Conservation (phyloP, 164 flowering plant genomes). For the Aristolochia fimbriata region DNA sequence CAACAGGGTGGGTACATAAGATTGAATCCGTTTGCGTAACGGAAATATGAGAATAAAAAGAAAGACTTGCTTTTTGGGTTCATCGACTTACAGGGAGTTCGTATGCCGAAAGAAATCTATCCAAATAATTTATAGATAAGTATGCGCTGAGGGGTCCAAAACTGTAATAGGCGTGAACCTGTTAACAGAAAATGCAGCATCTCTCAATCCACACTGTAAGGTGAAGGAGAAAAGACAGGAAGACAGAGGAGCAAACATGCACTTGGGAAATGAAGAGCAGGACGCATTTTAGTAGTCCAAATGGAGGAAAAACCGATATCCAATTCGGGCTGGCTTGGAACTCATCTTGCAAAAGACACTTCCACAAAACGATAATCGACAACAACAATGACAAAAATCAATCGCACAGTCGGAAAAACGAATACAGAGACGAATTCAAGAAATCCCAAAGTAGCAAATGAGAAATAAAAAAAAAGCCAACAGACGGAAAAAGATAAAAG, state of each 20-base stretch:
- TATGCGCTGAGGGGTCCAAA: slow-evolving; percentile 72
- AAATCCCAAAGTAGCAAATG: neutral
- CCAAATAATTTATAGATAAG: slow-evolving; percentile 70
- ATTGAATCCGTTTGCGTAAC: neutral
- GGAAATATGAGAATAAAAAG: neutral
- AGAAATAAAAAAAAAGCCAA: neutral
- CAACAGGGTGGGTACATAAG: neutral
- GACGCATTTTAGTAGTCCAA: neutral
- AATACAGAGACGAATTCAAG: too few relatives aligned
- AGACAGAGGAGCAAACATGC: neutral
- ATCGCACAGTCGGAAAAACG: too few relatives aligned
- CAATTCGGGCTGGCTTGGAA: too few relatives aligned
- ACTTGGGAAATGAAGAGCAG: slow-evolving; percentile 1
- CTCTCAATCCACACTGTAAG: neutral
- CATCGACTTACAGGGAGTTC: slow-evolving; percentile 70
- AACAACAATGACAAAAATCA: too few relatives aligned
- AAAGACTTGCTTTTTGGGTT: neutral
- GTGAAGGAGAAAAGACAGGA: neutral
- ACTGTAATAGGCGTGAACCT: slow-evolving; percentile 59
- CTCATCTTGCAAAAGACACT: too few relatives aligned
- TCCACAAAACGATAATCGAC: too few relatives aligned
- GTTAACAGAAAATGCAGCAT: slow-evolving; percentile 14
- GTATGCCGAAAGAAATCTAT: slow-evolving; percentile 70
- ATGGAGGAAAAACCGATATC: too few relatives aligned
- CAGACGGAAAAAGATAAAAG: neutral